These are phyloP conservation scores for Meyerozyma carpophila DNA, from an alignment of 1,139 yeast species.

Conservation along the genomic window DNA sequence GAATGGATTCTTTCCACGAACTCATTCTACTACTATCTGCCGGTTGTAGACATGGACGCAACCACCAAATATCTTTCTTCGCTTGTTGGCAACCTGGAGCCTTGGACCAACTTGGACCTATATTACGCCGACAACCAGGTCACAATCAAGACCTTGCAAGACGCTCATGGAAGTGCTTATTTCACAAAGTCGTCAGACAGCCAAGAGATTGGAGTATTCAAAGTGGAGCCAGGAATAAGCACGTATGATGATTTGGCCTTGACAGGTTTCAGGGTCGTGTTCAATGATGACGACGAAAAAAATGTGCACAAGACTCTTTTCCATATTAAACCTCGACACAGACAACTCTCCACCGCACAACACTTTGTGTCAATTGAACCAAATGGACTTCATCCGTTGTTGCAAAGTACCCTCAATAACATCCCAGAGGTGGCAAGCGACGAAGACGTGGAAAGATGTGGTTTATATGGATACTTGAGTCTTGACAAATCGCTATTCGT, in stretches of 20 bases:
- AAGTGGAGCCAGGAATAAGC: slow-evolving; percentile 1
- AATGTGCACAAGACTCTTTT: slow-evolving; percentile 33
- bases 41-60: not conserved
- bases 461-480: slow-evolving; percentile 27
- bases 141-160: not conserved
- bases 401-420: slow-evolving; percentile 14
- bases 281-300: slow-evolving; percentile 5
- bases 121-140: not conserved
- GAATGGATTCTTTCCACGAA: slow-evolving; percentile 1
- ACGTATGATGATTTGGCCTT: slow-evolving; percentile 3
- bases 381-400: slow-evolving; percentile 38
- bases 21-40: not conserved
- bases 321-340: slow-evolving; percentile 40
- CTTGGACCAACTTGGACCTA: not conserved
- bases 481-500: slow-evolving; percentile 32
- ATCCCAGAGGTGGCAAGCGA: slow-evolving; percentile 5
- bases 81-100: not conserved
- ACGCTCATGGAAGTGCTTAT: not conserved
- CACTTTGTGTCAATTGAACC: slow-evolving; percentile 10
- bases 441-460: slow-evolving; percentile 26
- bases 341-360: slow-evolving; percentile 9
- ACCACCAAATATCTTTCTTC: not conserved
- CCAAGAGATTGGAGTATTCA: slow-evolving; percentile 2
- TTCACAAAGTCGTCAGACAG: not conserved
- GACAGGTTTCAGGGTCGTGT: slow-evolving; percentile 2